Evolutionary conservation across 768 basidiomycete genomes (phyloP).

Genomic region (Boletus edulis): DNA sequence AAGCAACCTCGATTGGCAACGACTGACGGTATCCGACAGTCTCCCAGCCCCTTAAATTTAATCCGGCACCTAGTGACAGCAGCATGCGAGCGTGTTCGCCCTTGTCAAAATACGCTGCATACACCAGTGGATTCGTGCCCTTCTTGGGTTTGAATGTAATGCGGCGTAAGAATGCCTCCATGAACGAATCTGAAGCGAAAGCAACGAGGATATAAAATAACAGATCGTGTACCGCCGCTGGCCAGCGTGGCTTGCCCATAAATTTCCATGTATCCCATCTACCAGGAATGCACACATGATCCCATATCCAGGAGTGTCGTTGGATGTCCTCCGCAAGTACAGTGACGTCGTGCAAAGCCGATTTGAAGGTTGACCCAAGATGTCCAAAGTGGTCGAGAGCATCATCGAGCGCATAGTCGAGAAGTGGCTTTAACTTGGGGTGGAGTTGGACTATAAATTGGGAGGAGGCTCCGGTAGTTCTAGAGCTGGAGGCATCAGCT

Average conservation of each 20-base stretch:
- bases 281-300: background rate
- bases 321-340: background rate
- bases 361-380: background rate
- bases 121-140: slow-evolving; percentile 3
- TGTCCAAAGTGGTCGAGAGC: background rate
- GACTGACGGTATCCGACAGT: background rate
- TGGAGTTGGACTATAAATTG: background rate
- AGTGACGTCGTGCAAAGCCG: background rate
- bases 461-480: background rate
- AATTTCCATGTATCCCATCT: background rate
- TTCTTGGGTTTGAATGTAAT: background rate
- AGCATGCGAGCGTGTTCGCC: background rate
- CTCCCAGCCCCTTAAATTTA: background rate
- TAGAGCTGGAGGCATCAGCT: background rate
- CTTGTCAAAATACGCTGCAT: slow-evolving; percentile 3
- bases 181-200: background rate
- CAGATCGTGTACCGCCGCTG: background rate
- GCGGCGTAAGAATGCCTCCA: background rate
- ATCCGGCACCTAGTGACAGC: background rate
- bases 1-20: background rate
- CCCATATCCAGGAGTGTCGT: background rate
- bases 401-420: background rate
- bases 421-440: background rate
- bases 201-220: background rate
- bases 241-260: background rate